These are phyloP conservation scores for Diaporthe vexans DNA, from an alignment of 2,329 filamentous ascomycete genomes.

Conservation along the genomic window DNA sequence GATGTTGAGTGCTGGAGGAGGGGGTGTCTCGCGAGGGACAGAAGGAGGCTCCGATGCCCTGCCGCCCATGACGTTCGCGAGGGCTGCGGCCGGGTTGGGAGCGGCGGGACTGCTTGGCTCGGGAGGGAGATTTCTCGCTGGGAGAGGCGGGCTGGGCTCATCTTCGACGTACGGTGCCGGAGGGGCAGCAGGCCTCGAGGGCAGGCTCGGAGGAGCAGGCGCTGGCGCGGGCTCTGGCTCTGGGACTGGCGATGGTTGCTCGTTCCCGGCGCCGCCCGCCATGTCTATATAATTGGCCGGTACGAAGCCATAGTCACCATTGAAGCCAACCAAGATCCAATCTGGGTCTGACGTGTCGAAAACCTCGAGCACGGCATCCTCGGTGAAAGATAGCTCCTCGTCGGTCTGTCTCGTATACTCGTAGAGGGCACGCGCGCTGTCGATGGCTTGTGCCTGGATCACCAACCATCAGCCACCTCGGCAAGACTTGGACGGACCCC, in stretches of 20 bases:
- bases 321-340: slow-evolving; percentile 92
- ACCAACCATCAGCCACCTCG: slow-evolving; percentile 9
- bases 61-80: slow-evolving; percentile 69
- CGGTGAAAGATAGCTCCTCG: slow-evolving; percentile 95
- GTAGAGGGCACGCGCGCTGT: slow-evolving; percentile 91
- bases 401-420: slow-evolving; percentile 98
- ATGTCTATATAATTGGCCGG: slow-evolving; percentile 96
- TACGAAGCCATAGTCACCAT: slow-evolving; percentile 92
- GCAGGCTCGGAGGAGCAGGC: slow-evolving; percentile 52
- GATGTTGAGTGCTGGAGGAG: slow-evolving; percentile 63
- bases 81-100: slow-evolving; percentile 64
- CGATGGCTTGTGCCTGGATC: slow-evolving; percentile 67
- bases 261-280: slow-evolving; percentile 56
- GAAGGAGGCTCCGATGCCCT: slow-evolving; percentile 60
- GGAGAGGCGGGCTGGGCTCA: slow-evolving; percentile 56
- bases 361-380: slow-evolving; percentile 86
- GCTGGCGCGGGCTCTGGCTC: slow-evolving; percentile 49
- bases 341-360: slow-evolving; percentile 94
- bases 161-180: slow-evolving; percentile 50
- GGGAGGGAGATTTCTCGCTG: slow-evolving; percentile 51
- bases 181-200: slow-evolving; percentile 55
- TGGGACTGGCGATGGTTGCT: slow-evolving; percentile 50
- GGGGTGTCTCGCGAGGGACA: slow-evolving; percentile 58
- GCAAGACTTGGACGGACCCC: background rate
- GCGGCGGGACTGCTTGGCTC: slow-evolving; percentile 52